Evolutionary conservation across 2,329 filamentous ascomycete species (phyloP).

Genomic region (Trichoderma sp.): DNA sequence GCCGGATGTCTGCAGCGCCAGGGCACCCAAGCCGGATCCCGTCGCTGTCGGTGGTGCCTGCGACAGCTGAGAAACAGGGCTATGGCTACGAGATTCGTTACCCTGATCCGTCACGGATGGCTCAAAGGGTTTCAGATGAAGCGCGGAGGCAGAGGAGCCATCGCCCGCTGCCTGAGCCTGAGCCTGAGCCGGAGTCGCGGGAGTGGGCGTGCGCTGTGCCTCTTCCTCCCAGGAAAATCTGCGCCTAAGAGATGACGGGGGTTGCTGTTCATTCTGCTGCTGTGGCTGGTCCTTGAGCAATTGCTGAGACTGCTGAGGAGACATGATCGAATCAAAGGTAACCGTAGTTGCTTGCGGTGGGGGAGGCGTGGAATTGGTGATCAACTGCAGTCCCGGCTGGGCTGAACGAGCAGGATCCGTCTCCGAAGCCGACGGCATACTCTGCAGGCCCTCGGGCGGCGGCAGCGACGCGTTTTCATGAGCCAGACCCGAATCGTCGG

Average conservation of each 20-base stretch:
- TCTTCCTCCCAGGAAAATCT: conserved; percentile 45
- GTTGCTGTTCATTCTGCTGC: conserved; percentile 16
- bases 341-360: background rate
- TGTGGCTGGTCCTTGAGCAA: background rate
- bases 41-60: conserved; percentile 18
- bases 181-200: conserved; percentile 1
- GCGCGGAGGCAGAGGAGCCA: conserved; percentile 5
- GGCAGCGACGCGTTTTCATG: background rate
- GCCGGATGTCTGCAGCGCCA: conserved; percentile 35
- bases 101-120: conserved; percentile 30
- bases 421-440: background rate
- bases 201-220: background rate
- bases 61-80: conserved; percentile 26
- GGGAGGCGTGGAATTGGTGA: background rate
- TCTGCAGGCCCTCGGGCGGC: background rate
- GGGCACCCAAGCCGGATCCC: conserved; percentile 18
- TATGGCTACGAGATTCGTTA: conserved; percentile 26
- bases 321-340: conserved; percentile 14
- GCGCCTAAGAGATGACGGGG: conserved; percentile 33
- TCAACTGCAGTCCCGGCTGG: background rate
- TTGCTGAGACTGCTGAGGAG: conserved; percentile 10
- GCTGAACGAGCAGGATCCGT: background rate
- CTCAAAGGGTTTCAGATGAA: conserved; percentile 16
- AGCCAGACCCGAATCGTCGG: conserved; percentile 9
- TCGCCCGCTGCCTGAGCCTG: conserved; percentile 9